phyloP scores from a whole-genome alignment of 1,284 basidiomycete species.

The Apiotrichum mycotoxinovorans region DNA sequence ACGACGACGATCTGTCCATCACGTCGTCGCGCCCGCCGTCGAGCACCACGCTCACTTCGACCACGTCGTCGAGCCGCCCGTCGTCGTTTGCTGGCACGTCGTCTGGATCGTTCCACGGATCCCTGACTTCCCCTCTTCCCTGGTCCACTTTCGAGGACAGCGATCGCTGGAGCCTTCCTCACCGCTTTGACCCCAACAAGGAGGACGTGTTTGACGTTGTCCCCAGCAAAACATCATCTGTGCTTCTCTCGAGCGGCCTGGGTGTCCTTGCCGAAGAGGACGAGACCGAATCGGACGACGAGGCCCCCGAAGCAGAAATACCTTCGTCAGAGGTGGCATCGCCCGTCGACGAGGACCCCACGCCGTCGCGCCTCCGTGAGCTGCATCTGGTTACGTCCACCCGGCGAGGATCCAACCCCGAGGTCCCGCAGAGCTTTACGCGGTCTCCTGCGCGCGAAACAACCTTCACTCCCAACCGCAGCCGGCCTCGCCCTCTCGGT shows the following conservation, averaged over 20 bases:
- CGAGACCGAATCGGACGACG: constrained; percentile 39
- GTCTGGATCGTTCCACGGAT: constrained; percentile 16
- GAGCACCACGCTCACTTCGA: constrained; percentile 23
- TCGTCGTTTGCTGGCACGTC: constrained; percentile 26
- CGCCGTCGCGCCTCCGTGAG: constrained; percentile 32
- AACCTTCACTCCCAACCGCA: constrained; percentile 31
- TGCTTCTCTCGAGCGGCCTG: constrained; percentile 25
- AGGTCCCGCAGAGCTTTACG: constrained; percentile 10
- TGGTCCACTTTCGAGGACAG: constrained; percentile 24
- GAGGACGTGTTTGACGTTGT: constrained; percentile 26
- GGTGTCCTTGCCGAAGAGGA: constrained; percentile 38
- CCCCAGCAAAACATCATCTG: constrained; percentile 15
- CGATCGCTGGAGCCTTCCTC: constrained; percentile 17
- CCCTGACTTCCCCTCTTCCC: constrained; percentile 22
- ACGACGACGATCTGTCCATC: constrained; percentile 36
- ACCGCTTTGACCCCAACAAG: constrained; percentile 27
- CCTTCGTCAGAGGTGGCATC: constrained; percentile 8
- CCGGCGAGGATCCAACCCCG: constrained; percentile 24
- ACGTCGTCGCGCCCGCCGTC: constrained; percentile 34
- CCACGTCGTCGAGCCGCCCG: constrained; percentile 29
- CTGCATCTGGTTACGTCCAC: constrained; percentile 35
- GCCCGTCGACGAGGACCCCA: constrained; percentile 17
- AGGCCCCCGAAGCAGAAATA: constrained; percentile 6
- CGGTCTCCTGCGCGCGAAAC: constrained; percentile 11
- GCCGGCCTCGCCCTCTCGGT: constrained; percentile 35